Evolutionary conservation across 805 yeast genomes (phyloP).

Genomic region (Cyberlindnera bimundalis): DNA sequence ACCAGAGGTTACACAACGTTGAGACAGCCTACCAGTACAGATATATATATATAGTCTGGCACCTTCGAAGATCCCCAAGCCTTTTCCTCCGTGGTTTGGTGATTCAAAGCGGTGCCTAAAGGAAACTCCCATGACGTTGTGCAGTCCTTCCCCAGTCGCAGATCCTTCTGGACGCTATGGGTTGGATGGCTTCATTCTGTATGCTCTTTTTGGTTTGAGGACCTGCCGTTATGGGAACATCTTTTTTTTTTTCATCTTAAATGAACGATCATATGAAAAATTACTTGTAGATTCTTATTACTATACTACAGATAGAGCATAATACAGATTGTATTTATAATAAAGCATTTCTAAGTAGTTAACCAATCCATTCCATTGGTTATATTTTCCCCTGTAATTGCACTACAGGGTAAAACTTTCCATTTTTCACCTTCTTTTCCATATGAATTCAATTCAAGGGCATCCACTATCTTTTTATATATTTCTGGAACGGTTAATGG

Average conservation of each 20-base stretch:
- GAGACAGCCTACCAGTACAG: background rate
- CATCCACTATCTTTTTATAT: conserved; percentile 6
- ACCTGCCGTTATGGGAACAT: conserved; percentile 5
- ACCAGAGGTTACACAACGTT: background rate
- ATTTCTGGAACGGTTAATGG: conserved; percentile 25
- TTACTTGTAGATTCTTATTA: too few species aligned
- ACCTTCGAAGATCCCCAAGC: conserved; percentile 44
- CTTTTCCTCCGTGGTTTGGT: conserved; percentile 35
- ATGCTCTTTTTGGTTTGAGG: conserved; percentile 1
- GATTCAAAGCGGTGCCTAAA: conserved; percentile 48
- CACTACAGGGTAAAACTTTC: conserved; percentile 14
- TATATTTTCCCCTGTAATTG: conserved; percentile 11
- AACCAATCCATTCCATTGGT: conserved; percentile 12
- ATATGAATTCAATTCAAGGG: conserved; percentile 13
- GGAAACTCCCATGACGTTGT: conserved; percentile 11
- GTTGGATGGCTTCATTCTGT: conserved; percentile 4
- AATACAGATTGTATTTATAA: too few species aligned
- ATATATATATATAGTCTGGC: conserved; percentile 25
- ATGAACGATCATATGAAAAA: too few species aligned
- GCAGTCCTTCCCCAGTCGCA: conserved; percentile 7
- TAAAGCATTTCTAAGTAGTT: background rate
- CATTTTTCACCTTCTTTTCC: conserved; percentile 17
- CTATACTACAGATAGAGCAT: too few species aligned
- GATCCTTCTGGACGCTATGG: conserved; percentile 10
- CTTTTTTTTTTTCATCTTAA: background rate